phyloP scores from a whole-genome alignment of 169 alveolate genomes.

The Miamiensis avidus region DNA sequence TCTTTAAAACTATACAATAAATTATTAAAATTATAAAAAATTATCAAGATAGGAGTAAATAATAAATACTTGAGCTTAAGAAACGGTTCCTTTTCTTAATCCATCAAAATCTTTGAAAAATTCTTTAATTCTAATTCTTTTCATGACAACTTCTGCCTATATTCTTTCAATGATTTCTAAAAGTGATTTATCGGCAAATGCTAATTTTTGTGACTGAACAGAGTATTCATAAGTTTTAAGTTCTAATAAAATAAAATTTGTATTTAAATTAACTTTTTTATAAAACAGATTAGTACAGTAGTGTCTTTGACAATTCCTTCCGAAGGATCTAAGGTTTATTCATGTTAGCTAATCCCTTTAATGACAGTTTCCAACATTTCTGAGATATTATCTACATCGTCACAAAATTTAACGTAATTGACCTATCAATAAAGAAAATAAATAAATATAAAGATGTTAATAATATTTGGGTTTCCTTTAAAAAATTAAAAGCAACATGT shows the following conservation, averaged over 20 bases:
- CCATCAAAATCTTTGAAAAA: constrained; percentile 80
- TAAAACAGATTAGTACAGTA: constrained; percentile 28
- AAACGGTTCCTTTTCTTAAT: constrained; percentile 79
- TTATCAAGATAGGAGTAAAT: background rate
- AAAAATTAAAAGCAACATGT: no score
- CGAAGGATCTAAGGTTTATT: constrained; percentile 19
- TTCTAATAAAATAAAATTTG: constrained; percentile 47
- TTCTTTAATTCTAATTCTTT: constrained; percentile 78
- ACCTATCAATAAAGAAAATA: background rate
- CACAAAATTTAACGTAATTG: constrained; percentile 70
- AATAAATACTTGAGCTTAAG: constrained; percentile 53
- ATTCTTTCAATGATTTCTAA: constrained; percentile 71
- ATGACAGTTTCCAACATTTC: constrained; percentile 66
- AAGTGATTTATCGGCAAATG: constrained; percentile 13
- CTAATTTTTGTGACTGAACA: constrained; percentile 57
- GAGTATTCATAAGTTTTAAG: constrained; percentile 44
- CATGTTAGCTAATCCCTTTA: constrained; percentile 34
- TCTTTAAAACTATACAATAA: constrained; percentile 45
- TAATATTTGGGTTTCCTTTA: background rate
- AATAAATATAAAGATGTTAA: no score
- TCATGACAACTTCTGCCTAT: constrained; percentile 72
- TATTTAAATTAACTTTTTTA: constrained; percentile 64
- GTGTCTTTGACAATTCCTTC: constrained; percentile 43
- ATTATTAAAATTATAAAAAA: background rate
- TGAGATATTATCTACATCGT: constrained; percentile 73